These are phyloP conservation scores for Aspergillus biplanus DNA, from an alignment of 495 filamentous ascomycete genomes.

Conservation along the genomic window DNA sequence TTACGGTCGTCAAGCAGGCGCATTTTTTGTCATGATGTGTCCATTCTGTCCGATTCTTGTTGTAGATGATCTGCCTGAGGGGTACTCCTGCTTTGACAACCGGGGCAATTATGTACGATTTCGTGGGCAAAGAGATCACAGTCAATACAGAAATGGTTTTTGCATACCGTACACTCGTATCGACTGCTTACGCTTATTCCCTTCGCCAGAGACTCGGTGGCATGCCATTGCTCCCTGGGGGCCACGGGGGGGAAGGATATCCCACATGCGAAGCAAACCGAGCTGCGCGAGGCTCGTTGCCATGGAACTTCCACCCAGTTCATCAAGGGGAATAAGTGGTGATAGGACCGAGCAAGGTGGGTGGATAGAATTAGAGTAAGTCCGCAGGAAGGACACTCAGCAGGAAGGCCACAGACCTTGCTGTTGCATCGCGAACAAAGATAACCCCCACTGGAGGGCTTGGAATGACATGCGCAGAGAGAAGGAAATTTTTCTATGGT, in stretches of 20 bases:
- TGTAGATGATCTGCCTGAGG: slow-evolving; percentile 13
- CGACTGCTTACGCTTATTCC: slow-evolving; percentile 84
- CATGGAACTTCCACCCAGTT: slow-evolving; percentile 93
- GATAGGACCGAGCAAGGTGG: slow-evolving; percentile 91
- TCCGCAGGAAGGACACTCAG: slow-evolving; percentile 87
- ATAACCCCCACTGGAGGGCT: slow-evolving; percentile 85
- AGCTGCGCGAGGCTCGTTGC: slow-evolving; percentile 60
- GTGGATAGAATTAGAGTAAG: slow-evolving; percentile 96
- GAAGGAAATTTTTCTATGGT: slow-evolving; percentile 72
- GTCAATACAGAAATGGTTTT: slow-evolving; percentile 93
- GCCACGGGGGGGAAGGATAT: slow-evolving; percentile 55
- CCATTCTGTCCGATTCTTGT: slow-evolving; percentile 33
- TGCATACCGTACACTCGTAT: slow-evolving; percentile 84
- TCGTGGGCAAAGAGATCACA: slow-evolving; percentile 96
- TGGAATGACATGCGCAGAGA: slow-evolving; percentile 92
- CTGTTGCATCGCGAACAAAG: slow-evolving; percentile 83
- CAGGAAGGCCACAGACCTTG: slow-evolving; percentile 91
- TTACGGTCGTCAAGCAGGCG: neutral
- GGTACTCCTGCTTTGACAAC: slow-evolving; percentile 70
- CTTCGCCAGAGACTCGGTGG: slow-evolving; percentile 41
- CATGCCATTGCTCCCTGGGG: slow-evolving; percentile 40
- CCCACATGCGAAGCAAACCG: slow-evolving; percentile 55
- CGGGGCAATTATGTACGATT: slow-evolving; percentile 92
- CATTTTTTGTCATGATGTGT: slow-evolving; percentile 28
- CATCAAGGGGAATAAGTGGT: slow-evolving; percentile 89